Evolutionary conservation across 306 rosid species (phyloP), one percentile per base, ranked within the genome.

Genomic region (Hippophae gyantsensis): DNA sequence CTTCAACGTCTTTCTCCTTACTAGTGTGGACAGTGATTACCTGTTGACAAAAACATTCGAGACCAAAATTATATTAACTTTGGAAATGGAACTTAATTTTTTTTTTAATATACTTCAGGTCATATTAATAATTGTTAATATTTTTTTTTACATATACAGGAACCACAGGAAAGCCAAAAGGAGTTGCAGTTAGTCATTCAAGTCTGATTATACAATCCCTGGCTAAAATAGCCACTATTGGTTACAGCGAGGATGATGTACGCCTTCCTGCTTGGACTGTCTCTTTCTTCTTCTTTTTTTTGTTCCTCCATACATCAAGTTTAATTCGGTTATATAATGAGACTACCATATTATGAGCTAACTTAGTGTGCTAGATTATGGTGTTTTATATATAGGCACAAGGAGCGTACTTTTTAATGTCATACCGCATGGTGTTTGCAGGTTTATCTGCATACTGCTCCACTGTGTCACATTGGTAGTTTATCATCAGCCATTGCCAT

Each of bases 101-200:
- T 13, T 65, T 10, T 68, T n/a, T 2, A 44, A 23, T 5, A 53
- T 9, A 10, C 32, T 6, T 53, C 32, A 5, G 7, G 32, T 0
- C 63, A 53, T 7, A 52, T 32, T 13, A 58, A 46, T 51, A 11
- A 76, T 42, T 48, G n/a, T 27, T 64, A 41, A 40, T 40, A 38
- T 11, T 12, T 68, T 38, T 38, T 59, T 65, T 32, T 69, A 72
- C 3, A n/a, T 63, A 52, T 57, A 6, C 53, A 92, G 98, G 98
- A 69, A 87, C 96, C 43, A 85, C 88, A 3, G 96, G 98, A 68
- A 83, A 82, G 75, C 95, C 98, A 53, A 92, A 87, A 72, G 96
- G 96, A 76, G 93, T 88, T 48, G 54, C 82, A 59, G 62, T 92
- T 61, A 92, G 78, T 48, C 96, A 92, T 78, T 81, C 82, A 47